phyloP scores from a whole-genome alignment of 768 basidiomycete species.

The Boletus pseudo-olivaceus region DNA sequence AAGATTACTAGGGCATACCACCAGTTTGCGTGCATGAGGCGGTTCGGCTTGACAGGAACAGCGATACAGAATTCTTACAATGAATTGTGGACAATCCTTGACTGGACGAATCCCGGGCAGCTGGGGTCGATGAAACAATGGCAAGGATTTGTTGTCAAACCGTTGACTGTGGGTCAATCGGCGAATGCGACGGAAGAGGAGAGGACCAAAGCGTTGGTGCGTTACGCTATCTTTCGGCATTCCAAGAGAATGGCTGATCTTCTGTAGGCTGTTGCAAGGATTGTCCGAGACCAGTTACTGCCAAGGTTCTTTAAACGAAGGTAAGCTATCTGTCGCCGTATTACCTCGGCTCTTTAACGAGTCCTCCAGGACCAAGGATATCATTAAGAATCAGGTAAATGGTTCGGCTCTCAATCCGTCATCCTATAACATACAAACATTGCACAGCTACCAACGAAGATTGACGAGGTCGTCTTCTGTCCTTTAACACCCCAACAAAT shows the following conservation, averaged over 20 bases:
- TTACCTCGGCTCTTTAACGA: background rate
- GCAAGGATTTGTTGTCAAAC: constrained; percentile 66
- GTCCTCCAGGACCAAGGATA: constrained; percentile 61
- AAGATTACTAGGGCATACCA: constrained; percentile 68
- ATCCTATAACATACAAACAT: background rate
- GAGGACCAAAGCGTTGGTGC: constrained; percentile 50
- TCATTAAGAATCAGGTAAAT: constrained; percentile 64
- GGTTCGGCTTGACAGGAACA: constrained; percentile 88
- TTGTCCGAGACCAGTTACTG: constrained; percentile 63
- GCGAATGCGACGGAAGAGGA: constrained; percentile 60
- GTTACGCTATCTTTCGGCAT: constrained; percentile 8
- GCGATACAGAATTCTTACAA: constrained; percentile 84
- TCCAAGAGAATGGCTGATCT: background rate
- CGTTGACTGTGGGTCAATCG: constrained; percentile 67
- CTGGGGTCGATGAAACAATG: constrained; percentile 76
- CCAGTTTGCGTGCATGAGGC: constrained; percentile 58
- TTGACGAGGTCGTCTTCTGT: constrained; percentile 91
- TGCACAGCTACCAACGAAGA: constrained; percentile 76
- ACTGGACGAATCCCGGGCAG: constrained; percentile 85
- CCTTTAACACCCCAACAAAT: constrained; percentile 74
- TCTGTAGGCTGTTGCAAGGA: constrained; percentile 51
- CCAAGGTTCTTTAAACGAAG: constrained; percentile 83
- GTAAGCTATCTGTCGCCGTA: constrained; percentile 32
- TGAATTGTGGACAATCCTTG: constrained; percentile 89
- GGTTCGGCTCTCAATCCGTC: background rate